Base-by-base conservation (phyloP, 345 rosid species). In the Corymbia maculata region DNA sequence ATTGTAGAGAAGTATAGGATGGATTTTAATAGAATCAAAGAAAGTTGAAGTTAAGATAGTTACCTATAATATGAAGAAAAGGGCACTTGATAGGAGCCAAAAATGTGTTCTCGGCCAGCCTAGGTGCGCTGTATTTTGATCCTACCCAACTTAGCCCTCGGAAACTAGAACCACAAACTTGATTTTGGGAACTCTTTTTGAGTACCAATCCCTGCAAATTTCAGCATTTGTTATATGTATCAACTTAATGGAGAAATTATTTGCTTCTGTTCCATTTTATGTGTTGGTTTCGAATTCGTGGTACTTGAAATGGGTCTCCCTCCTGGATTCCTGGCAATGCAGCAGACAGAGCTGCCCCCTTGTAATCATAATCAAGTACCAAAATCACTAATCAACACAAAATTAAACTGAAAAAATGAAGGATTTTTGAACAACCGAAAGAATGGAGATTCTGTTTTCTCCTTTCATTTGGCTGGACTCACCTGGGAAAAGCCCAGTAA, bases 401-500 rank as follows among this genome's bases (percentile, higher is more conserved):
- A 36, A 36, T 36, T 36, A 36, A 47, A 36, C 47, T 70, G 26
- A 70, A 36, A 64, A 61, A 61, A 9, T 32, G 32, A 32, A 68
- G 36, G 15, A 68, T 36, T 36, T 32, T 32, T 36, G 45, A 68
- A 1, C 68, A 61, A 32, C 50, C 66, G 8, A 16, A 30, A 30
- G 68, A 68, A 36, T 36, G 42, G 36, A 1, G 42, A 36, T 36
- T 36, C 42, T 36, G 42, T 36, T 36, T 36, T 36, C 42, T 22
- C 22, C 61, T 55, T 55, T 55, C 61, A 8, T 22, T 59, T 59
- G 66, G 24, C 17, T 24, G 30, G 51, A 44, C 4, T 11, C 50
- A 52, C 97, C 96, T 95, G 98, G 6, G 98, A 96, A 86, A 96
- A 96, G 50, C 98, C 97, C 70, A 95, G 91, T 59, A 95, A 94